These are phyloP conservation scores for Hermanozyma aechmeae DNA, from an alignment of 805 yeast genomes.

Conservation along the genomic window DNA sequence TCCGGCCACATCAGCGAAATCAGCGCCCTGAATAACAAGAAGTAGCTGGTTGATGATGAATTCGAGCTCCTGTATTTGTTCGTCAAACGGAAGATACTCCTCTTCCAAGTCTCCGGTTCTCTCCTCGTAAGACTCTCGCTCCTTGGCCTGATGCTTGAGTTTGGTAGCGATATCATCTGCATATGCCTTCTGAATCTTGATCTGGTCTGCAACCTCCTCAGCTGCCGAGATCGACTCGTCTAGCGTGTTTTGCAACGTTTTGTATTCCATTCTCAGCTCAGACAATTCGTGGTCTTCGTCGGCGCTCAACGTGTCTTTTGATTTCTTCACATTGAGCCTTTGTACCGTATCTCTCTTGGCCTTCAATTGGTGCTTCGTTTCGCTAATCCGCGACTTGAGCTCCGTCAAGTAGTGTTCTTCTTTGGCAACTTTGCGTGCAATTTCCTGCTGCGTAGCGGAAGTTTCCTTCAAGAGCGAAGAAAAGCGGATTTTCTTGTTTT, in stretches of 20 bases:
- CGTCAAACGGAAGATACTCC: conserved; percentile 20
- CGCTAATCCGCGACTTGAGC: too few species aligned
- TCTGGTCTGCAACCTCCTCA: conserved; percentile 2
- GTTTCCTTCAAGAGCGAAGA: conserved; percentile 5
- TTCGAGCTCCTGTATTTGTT: conserved; percentile 51
- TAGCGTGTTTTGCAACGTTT: too few species aligned
- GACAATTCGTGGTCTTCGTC: too few species aligned
- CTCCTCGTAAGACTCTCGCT: conserved; percentile 6
- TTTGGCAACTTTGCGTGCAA: conserved; percentile 5
- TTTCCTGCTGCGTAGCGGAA: conserved; percentile 4
- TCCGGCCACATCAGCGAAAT: conserved; percentile 86
- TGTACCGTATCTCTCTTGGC: too few species aligned
- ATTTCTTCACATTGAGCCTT: too few species aligned
- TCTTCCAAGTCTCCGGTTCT: conserved; percentile 9
- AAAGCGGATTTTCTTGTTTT: conserved; percentile 4
- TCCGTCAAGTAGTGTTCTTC: too few species aligned
- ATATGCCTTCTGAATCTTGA: conserved; percentile 2
- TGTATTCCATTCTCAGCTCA: too few species aligned
- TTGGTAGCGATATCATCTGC: conserved; percentile 4
- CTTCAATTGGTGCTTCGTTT: too few species aligned
- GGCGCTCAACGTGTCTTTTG: too few species aligned
- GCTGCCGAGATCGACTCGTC: too few species aligned
- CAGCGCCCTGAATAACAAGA: conserved; percentile 58
- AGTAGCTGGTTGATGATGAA: conserved; percentile 71
- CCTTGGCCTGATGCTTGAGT: conserved; percentile 7